These are phyloP conservation scores for Pseudopyricularia cyperi DNA, from an alignment of 2,329 filamentous ascomycete species.

Conservation along the genomic window DNA sequence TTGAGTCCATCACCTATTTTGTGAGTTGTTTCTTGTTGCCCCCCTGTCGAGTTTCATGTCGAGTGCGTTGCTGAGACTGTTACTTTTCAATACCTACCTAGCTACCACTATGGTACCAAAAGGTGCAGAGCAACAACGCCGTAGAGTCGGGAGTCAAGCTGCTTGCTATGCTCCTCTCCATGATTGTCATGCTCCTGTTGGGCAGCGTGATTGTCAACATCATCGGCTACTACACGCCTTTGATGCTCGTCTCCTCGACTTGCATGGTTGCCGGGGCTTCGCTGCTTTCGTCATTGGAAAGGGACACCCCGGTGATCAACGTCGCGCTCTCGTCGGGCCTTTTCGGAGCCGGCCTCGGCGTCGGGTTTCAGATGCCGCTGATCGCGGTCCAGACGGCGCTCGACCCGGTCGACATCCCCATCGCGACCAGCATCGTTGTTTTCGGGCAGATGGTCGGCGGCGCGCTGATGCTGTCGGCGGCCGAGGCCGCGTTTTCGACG, in stretches of 20 bases:
- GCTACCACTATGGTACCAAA: constrained; percentile 38
- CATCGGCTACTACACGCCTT: constrained; percentile 31
- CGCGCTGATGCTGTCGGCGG: constrained; percentile 30
- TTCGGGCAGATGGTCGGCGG: constrained; percentile 32
- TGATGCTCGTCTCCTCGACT: constrained; percentile 23
- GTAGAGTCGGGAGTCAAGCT: constrained; percentile 27
- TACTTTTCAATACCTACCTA: constrained; percentile 8
- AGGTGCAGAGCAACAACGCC: constrained; percentile 25
- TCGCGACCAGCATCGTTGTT: constrained; percentile 28
- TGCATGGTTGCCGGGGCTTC: constrained; percentile 25
- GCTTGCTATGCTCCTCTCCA: constrained; percentile 27
- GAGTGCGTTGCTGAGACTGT: too few relatives aligned
- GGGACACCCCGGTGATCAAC: constrained; percentile 15
- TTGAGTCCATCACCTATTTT: not conserved
- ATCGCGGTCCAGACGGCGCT: constrained; percentile 32
- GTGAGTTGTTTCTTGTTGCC: constrained; percentile 7
- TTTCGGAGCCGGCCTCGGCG: constrained; percentile 30
- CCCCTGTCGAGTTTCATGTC: too few relatives aligned
- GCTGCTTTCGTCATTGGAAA: constrained; percentile 18
- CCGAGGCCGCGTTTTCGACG: constrained; percentile 28
- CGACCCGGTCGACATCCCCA: constrained; percentile 23
- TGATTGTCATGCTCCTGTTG: constrained; percentile 25
- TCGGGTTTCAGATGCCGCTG: constrained; percentile 27
- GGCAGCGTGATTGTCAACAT: constrained; percentile 20
- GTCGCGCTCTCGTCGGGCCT: constrained; percentile 19